Percentiles rank a stretch among this genome's conserved stretches.
Evolutionary conservation across 2,329 filamentous ascomycete genomes (phyloP).

Genomic region (Ramularia collo-cygni): DNA sequence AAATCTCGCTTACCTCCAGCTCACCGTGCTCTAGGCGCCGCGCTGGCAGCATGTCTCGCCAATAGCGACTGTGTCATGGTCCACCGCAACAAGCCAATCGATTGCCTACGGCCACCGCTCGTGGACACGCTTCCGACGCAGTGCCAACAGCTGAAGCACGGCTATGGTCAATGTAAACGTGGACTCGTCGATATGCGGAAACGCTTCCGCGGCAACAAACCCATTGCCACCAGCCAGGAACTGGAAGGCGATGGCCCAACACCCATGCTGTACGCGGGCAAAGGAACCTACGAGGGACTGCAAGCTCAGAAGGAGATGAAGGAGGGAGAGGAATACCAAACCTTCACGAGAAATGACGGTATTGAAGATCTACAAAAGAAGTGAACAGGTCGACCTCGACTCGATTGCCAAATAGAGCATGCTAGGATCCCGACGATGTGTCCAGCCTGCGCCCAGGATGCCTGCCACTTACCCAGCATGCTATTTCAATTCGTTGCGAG

Average conservation of each 20-base stretch:
- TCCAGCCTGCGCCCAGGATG: too few species aligned
- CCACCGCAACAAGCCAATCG: constrained; percentile 74
- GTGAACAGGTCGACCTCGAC: constrained; percentile 5
- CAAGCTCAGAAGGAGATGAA: constrained; percentile 22
- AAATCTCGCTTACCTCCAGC: not conserved
- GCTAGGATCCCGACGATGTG: too few species aligned
- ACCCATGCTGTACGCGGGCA: constrained; percentile 73
- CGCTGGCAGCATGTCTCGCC: constrained; percentile 89
- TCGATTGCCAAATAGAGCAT: too few species aligned
- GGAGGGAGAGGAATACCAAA: constrained; percentile 27
- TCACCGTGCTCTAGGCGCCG: constrained; percentile 57
- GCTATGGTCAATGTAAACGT: constrained; percentile 90
- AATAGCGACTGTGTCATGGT: constrained; percentile 95
- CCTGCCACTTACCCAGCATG: too few species aligned
- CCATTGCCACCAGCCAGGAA: constrained; percentile 63
- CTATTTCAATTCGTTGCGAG: too few species aligned
- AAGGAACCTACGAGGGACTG: constrained; percentile 31
- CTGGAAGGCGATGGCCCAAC: constrained; percentile 39
- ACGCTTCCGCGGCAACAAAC: constrained; percentile 89
- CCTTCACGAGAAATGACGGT: constrained; percentile 26
- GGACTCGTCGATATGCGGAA: constrained; percentile 99
- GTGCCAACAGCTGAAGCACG: constrained; percentile 89
- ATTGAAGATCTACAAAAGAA: constrained; percentile 27
- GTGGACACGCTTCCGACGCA: constrained; percentile 73
- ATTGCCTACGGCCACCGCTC: constrained; percentile 80